These are phyloP conservation scores for Picochlorum sp. DNA, from an alignment of 139 green algal genomes.

Conservation along the genomic window DNA sequence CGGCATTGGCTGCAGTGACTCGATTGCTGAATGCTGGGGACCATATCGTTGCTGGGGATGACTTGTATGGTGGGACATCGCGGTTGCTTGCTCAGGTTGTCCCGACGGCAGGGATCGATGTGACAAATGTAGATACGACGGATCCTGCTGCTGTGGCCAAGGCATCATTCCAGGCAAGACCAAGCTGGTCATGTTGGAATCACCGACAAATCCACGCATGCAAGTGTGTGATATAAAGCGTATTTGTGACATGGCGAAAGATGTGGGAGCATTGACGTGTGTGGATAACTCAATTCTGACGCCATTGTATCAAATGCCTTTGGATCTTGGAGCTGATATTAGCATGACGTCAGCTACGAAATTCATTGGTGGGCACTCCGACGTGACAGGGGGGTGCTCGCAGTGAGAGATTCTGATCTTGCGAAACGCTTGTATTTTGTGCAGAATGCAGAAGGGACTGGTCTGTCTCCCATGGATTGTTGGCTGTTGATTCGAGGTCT, in stretches of 20 bases:
- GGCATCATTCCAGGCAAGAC: constrained; percentile 66
- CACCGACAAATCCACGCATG: constrained; percentile 97
- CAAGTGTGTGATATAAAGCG: constrained; percentile 87
- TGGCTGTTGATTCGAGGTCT: constrained; percentile 91
- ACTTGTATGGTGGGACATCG: constrained; percentile 94
- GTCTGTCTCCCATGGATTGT: constrained; percentile 89
- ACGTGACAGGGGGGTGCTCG: constrained; percentile 89
- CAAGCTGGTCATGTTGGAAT: constrained; percentile 92
- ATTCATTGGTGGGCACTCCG: constrained; percentile 90
- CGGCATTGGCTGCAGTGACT: constrained; percentile 60
- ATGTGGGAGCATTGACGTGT: constrained; percentile 67
- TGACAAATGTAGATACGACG: constrained; percentile 90
- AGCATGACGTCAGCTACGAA: constrained; percentile 94
- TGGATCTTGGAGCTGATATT: constrained; percentile 93
- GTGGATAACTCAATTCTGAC: constrained; percentile 98
- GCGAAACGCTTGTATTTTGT: constrained; percentile 76
- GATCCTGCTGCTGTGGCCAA: constrained; percentile 56
- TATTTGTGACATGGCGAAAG: constrained; percentile 59
- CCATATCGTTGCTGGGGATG: constrained; percentile 84
- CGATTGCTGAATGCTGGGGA: constrained; percentile 44
- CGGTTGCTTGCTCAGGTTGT: constrained; percentile 67
- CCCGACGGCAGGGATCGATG: constrained; percentile 49
- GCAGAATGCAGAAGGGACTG: constrained; percentile 86
- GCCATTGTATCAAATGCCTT: constrained; percentile 65
- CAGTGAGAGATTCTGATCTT: constrained; percentile 69